Evolutionary conservation across 2,329 filamentous ascomycete genomes (phyloP), one percentile per base, ranked within the genome.

Genomic region (Aspergillus texensis): DNA sequence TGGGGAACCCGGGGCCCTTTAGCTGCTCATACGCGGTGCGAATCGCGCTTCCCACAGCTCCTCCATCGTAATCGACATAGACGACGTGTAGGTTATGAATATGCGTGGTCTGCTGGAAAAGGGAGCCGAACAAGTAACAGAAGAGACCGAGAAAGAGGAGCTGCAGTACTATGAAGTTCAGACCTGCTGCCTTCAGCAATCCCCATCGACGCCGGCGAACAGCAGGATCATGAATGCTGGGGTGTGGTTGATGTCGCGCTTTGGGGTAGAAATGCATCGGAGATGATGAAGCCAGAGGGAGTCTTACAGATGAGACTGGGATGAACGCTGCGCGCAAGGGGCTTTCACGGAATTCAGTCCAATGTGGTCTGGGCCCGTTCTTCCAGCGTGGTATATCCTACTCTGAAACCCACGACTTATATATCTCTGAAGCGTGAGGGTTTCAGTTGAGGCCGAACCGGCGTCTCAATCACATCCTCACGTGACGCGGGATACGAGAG

Each of bases 21-120:
- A 80, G 64, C 14, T 67, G 46, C 11, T 70, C 36, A 46, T 79
- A 80, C 1, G 77, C 77, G 2, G 58, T 54, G 11, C 71, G 71
- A 3, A 80, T 66, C 0, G 78, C 71, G 19, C 66, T 46, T 0
- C 77, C 77, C 30, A 81, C 71, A 0, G 69, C 66, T 8, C 77
- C 76, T 12, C 69, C 72, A 62, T 80, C 79, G 58, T 79, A 80
- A 65, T 80, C 78, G 48, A 80, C 75, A 34, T 76, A 77, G 10
- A 74, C 61, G 16, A 80, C 61, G 21, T 73, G 72, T 26, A 80
- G 64, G 50, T 77, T 75, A 62, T 80, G 76, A 4, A 69, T 67
- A 56, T 76, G 74, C 1, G 60, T 57, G 2, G 34, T 65, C 54
- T 77, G 71, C 28, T 78, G 72, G 65, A 73, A 80, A 6, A 80